phyloP scores from a whole-genome alignment of 2,329 filamentous ascomycete genomes.

The Westerdykella aurantiaca region DNA sequence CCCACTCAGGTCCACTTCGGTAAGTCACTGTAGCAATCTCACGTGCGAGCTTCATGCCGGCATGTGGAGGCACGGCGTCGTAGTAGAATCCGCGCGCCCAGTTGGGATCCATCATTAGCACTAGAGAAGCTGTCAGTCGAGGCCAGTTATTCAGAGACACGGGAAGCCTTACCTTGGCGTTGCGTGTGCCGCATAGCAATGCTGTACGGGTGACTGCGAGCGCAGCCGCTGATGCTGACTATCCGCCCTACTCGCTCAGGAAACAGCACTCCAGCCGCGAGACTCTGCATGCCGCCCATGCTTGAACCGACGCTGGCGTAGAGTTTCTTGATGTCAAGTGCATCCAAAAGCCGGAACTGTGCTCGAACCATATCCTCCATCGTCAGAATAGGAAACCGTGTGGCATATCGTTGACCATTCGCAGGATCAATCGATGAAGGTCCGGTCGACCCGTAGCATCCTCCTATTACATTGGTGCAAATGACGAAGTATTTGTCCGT shows the following conservation, averaged over 20 bases:
- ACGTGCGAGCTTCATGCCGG: constrained; percentile 94
- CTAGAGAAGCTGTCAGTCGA: constrained; percentile 35
- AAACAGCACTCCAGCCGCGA: constrained; percentile 80
- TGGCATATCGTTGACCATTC: constrained; percentile 84
- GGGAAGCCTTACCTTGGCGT: constrained; percentile 55
- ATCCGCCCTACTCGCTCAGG: constrained; percentile 75
- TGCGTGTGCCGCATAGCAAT: constrained; percentile 98
- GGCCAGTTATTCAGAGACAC: constrained; percentile 6
- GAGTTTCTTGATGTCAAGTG: constrained; percentile 67
- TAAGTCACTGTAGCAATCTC: constrained; percentile 98
- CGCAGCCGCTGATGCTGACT: constrained; percentile 88
- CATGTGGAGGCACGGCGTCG: constrained; percentile 77
- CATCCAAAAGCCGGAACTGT: constrained; percentile 83
- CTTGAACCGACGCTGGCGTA: constrained; percentile 92
- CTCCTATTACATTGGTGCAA: constrained; percentile 93
- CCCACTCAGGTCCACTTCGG: constrained; percentile 94
- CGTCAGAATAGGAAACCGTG: constrained; percentile 89
- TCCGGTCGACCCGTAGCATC: constrained; percentile 92
- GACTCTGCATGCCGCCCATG: constrained; percentile 97
- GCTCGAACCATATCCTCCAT: constrained; percentile 97
- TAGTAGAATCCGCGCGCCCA: constrained; percentile 94
- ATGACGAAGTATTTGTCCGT: constrained; percentile 90
- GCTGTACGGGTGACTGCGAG: constrained; percentile 91
- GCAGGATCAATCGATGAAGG: constrained; percentile 83
- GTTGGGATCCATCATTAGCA: constrained; percentile 97